Percentiles rank a stretch among this genome's conserved stretches.
Evolutionary conservation across 2,329 filamentous ascomycete species (phyloP).

Genomic region (Corynespora cassiicola): DNA sequence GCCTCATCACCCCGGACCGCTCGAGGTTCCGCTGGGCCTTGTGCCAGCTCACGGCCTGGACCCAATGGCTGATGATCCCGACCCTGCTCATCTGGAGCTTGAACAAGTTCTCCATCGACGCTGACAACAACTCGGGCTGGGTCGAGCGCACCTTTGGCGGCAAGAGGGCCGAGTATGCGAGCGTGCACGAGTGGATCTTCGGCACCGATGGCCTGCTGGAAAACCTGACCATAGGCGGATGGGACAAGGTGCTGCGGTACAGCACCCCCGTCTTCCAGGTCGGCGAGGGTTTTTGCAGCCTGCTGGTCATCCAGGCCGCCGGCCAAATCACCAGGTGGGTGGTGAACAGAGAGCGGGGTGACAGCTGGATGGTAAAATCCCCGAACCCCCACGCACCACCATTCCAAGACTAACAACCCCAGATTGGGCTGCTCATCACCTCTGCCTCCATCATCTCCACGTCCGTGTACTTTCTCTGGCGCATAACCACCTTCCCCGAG

Average conservation of each 20-base stretch:
- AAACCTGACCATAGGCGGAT: slow-evolving; percentile 78
- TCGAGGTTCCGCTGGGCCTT: slow-evolving; percentile 78
- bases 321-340: slow-evolving; percentile 95
- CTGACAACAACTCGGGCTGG: slow-evolving; percentile 74
- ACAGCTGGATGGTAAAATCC: slow-evolving; percentile 88
- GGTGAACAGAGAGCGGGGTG: slow-evolving; percentile 89
- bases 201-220: slow-evolving; percentile 85
- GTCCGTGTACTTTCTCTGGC: slow-evolving; percentile 94
- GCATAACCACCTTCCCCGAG: slow-evolving; percentile 90
- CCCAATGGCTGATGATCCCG: slow-evolving; percentile 88
- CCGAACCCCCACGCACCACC: background rate
- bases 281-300: slow-evolving; percentile 92
- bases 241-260: slow-evolving; percentile 88
- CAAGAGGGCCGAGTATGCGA: slow-evolving; percentile 68
- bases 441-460: slow-evolving; percentile 92
- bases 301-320: slow-evolving; percentile 92
- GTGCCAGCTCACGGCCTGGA: slow-evolving; percentile 71
- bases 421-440: slow-evolving; percentile 87
- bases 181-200: slow-evolving; percentile 83
- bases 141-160: slow-evolving; percentile 78
- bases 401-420: slow-evolving; percentile 39
- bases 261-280: slow-evolving; percentile 95
- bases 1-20: slow-evolving; percentile 78
- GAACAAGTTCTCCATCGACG: slow-evolving; percentile 92
- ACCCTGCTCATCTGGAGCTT: slow-evolving; percentile 91